Evolutionary conservation across 108 stramenopile genomes (phyloP), one percentile per base, ranked within the genome.

Genomic region (Cyclotella choctawhatcheeana): DNA sequence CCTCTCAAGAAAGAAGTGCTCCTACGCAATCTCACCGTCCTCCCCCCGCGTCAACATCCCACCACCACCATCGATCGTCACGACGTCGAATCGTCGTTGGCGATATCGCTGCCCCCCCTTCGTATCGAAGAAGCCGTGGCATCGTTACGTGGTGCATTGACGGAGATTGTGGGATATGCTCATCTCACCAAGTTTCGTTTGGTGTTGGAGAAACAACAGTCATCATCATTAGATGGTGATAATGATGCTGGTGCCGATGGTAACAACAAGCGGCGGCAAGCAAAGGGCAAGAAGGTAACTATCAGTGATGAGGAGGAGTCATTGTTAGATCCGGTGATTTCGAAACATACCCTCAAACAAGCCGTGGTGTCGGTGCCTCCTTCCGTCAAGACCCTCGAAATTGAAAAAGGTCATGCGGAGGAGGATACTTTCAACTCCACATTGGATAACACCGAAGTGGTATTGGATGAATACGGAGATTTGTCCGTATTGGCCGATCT

Each of bases 131-230:
- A 94, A 70, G 87, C 88, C 2, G 91, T 94, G 10, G 73, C 79
- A 10, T 83, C 87, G 1, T 65, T 94, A 47, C 84, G 89, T n/a
- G 81, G 60, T 27, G 91, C 91, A 16, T 53, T 94, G 10, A 33
- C 68, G 7, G 93, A 94, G 61, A 77, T 94, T 10, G 32, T 79
- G 37, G 87, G 86, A 13, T 88, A 70, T 64, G 88, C 88, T 21
- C 93, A 94, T 59, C 59, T 92, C 60, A 94, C 93, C 13, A 88
- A 79, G 58, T 94, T 86, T 77, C 85, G 91, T 18, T 81, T 94
- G 53, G 82, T 81, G 17, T 32, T 90, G 62, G 92, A 89, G 44
- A 18, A 24, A 18, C 58, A 43, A 34, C 29, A 24, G 63, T 17
- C 54, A 67, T 14, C 52, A 54, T 0, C 37, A 12, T 40, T 40